Evolutionary conservation across 768 basidiomycete species (phyloP).

Genomic region (Amanita polypyramis): DNA sequence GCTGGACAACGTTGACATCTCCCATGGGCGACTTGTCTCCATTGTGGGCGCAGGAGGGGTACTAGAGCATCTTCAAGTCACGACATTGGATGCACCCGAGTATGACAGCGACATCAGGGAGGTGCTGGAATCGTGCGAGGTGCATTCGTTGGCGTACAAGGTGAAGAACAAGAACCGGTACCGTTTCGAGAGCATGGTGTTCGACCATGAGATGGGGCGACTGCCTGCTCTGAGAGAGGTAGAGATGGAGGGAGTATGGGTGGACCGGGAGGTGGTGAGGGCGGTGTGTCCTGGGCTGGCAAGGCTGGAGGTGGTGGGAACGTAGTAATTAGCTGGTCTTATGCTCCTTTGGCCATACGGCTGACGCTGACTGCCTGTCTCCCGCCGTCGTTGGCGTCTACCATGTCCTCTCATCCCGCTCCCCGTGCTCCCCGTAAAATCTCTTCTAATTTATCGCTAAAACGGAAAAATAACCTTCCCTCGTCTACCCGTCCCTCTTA

Average conservation of each 20-base stretch:
- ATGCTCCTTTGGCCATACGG: neutral
- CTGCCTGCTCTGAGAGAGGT: constrained; percentile 26
- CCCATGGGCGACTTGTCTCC: constrained; percentile 29
- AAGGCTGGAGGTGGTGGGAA: constrained; percentile 9
- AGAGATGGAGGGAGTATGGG: constrained; percentile 29
- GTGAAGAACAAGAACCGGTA: constrained; percentile 18
- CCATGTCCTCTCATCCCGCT: constrained; percentile 15
- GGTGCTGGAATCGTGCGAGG: constrained; percentile 28
- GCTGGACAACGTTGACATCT: constrained; percentile 33
- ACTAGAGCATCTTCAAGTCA: constrained; percentile 28
- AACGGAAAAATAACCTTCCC: constrained; percentile 32
- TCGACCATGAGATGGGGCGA: constrained; percentile 18
- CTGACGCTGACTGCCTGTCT: no score
- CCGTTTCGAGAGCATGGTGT: constrained; percentile 16
- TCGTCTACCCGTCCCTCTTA: constrained; percentile 23
- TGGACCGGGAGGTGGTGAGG: constrained; percentile 26
- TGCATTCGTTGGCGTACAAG: constrained; percentile 35
- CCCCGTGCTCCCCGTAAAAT: constrained; percentile 41
- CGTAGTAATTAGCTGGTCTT: neutral
- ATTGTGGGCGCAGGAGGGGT: constrained; percentile 26
- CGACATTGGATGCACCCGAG: constrained; percentile 20
- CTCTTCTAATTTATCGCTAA: constrained; percentile 46
- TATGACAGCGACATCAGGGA: constrained; percentile 30
- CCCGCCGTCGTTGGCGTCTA: neutral
- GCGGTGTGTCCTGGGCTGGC: constrained; percentile 27